Evolutionary conservation across 441 rosid genomes (phyloP).

Genomic region (Syzygium malaccense): DNA sequence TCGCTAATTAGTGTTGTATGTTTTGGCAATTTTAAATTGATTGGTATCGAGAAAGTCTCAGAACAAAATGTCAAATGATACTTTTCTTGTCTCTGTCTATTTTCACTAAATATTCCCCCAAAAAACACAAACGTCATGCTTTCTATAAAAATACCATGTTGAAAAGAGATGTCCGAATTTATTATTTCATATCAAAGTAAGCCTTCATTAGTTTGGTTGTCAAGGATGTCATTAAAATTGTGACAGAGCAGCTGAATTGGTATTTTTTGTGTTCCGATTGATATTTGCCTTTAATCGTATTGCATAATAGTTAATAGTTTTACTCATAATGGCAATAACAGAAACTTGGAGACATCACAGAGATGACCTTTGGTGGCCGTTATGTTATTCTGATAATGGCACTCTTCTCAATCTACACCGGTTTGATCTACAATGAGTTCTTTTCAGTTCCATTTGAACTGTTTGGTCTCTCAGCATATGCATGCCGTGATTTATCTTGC

Average conservation of each 20-base stretch:
- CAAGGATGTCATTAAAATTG: background rate
- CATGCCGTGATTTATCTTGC: slow-evolving; percentile 4
- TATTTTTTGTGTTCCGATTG: background rate
- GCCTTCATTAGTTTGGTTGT: background rate
- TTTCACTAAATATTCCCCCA: background rate
- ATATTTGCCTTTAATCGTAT: background rate
- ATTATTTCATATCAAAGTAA: background rate
- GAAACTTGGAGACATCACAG: slow-evolving; percentile 5
- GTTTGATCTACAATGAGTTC: slow-evolving; percentile 11
- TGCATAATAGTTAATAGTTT: background rate
- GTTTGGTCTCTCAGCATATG: slow-evolving; percentile 2
- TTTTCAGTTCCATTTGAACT: slow-evolving; percentile 9
- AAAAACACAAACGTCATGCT: background rate
- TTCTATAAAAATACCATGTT: background rate
- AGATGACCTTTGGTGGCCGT: slow-evolving; percentile 10
- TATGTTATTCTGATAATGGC: slow-evolving; percentile 7
- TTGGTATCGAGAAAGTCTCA: background rate
- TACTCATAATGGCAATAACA: background rate
- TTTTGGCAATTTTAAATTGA: background rate
- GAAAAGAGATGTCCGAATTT: background rate
- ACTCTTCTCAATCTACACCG: slow-evolving; percentile 4
- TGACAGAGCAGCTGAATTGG: background rate
- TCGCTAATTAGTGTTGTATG: background rate
- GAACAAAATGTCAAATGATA: background rate
- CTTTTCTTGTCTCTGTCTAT: background rate